Evolutionary conservation across 345 rosid genomes (phyloP), one percentile per base, ranked within the genome.

Genomic region (Trapa incisa): DNA sequence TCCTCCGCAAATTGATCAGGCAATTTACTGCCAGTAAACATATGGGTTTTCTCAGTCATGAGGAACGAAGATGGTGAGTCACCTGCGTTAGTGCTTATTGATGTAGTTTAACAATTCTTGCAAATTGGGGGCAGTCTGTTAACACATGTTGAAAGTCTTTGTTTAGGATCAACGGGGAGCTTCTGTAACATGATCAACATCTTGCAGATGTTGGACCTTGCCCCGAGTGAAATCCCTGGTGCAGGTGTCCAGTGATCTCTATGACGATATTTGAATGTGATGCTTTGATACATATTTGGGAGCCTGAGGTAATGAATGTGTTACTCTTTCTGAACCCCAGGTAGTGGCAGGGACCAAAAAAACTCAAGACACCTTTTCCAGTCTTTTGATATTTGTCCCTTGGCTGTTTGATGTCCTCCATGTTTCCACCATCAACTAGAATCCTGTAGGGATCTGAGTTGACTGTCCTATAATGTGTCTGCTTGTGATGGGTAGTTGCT

Each of bases 1-100:
- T 75, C 98, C 99, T 67, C 96, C 98, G 3, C 89, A 84, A 70
- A 87, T 95, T 65, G 99, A 95, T 79, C 90, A 78, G 82, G 96
- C 88, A 69, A 91, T 91, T 66, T 95, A 95, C 77, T 95, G 98
- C 81, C 89, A 72, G 78, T 91, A 80, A 22, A 82, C 72, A 11
- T 68, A 72, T 70, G 76, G 71, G 64, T 35, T 67, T 37, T 37
- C 22, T 54, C 60, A 8, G 12, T 12, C 22, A 29, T 0, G 3
- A n/a, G 37, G 43, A 57, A 10, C 79, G 56, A 52, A 72, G 68
- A 69, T 82, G 88, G 88, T 87, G 76, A 89, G 83, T 80, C 16
- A 8, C 60, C 8, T 54, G 60, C 60, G 22, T 3, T 54, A 6
- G 8, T 5, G 60, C n/a, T 54, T 54, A 6, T 54, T n/a, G 60